Percentiles rank a stretch among this genome's conserved stretches.
These are phyloP conservation scores for Tolypocladium tropicale DNA, from an alignment of 2,329 filamentous ascomycete genomes.

Conservation along the genomic window DNA sequence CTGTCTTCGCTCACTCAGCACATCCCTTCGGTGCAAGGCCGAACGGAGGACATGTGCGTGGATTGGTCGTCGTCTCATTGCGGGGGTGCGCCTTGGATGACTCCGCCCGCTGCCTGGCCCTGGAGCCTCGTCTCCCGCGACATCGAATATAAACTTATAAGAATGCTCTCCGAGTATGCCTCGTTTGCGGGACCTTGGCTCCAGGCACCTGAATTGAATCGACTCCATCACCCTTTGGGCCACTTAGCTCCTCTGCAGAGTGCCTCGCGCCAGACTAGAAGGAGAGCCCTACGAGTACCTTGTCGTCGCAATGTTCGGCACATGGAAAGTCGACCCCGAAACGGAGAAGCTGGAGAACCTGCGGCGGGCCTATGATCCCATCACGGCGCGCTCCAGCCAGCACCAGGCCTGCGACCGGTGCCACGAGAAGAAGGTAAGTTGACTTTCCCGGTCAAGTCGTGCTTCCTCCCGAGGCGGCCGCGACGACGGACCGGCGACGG, in stretches of 20 bases:
- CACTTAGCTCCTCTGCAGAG: background rate
- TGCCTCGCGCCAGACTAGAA: background rate
- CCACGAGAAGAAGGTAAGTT: slow-evolving; percentile 26
- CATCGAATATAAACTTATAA: background rate
- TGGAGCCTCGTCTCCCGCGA: background rate
- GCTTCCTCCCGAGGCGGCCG: background rate
- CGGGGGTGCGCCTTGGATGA: background rate
- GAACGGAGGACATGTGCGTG: background rate
- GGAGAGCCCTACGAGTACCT: background rate
- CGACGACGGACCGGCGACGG: no score
- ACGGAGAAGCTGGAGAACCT: slow-evolving; percentile 26
- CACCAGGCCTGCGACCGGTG: slow-evolving; percentile 28
- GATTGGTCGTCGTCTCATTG: background rate
- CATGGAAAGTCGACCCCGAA: slow-evolving; percentile 28
- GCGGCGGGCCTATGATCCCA: slow-evolving; percentile 23
- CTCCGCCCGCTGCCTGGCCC: slow-evolving; percentile 3
- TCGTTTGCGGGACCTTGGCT: background rate
- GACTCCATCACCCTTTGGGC: background rate
- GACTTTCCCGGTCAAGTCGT: background rate
- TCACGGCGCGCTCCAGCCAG: slow-evolving; percentile 25
- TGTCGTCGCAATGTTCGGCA: slow-evolving; percentile 20
- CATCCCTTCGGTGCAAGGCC: background rate
- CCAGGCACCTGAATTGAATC: background rate
- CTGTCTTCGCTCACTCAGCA: background rate
- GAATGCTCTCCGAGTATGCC: background rate